These are phyloP conservation scores for Talaromyces sp. DNA, from an alignment of 2,329 filamentous ascomycete genomes.

Conservation along the genomic window DNA sequence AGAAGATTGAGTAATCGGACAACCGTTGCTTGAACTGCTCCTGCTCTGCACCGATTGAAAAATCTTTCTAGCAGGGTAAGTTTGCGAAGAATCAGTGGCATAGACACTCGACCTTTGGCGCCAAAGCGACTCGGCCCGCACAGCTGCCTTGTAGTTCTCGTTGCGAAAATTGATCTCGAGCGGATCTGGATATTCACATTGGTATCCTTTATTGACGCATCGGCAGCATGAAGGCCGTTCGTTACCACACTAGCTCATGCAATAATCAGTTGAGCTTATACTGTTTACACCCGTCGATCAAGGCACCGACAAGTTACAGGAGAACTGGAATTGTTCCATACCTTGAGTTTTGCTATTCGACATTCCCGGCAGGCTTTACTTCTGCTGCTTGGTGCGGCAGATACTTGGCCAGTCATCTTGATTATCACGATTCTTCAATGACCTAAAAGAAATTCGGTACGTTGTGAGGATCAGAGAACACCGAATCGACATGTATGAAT, in stretches of 20 bases:
- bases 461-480: too few relatives aligned
- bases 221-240: not conserved
- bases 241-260: not conserved
- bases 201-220: not conserved
- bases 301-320: not conserved
- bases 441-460: too few relatives aligned
- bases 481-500: too few relatives aligned
- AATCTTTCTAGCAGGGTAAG: not conserved
- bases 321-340: not conserved
- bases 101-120: not conserved
- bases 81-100: not conserved
- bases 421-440: not conserved
- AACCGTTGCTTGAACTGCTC: not conserved
- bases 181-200: constrained; percentile 1
- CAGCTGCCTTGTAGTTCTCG: not conserved
- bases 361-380: not conserved
- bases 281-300: not conserved
- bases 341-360: constrained; percentile 1
- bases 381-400: not conserved
- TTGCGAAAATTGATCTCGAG: constrained; percentile 4
- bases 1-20: not conserved
- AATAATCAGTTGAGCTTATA: not conserved
- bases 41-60: not conserved
- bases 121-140: not conserved
- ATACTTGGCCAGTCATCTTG: not conserved